Evolutionary conservation across 2,329 filamentous ascomycete species (phyloP).

Genomic region (Penicillium fuscoglaucum): DNA sequence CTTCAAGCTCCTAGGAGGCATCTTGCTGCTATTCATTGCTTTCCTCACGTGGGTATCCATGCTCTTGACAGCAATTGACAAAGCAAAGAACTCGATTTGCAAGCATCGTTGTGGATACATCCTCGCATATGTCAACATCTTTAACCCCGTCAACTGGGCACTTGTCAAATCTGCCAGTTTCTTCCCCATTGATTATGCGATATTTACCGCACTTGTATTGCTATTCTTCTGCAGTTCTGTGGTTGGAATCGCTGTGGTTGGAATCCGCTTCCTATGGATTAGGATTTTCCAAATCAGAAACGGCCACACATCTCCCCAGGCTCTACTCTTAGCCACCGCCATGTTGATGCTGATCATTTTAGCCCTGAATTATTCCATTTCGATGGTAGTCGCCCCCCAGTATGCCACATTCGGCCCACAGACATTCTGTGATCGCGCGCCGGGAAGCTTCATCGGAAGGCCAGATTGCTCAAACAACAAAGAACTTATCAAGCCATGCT

Average conservation of each 20-base stretch:
- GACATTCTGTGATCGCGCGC: constrained; percentile 80
- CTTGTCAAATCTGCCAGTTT: constrained; percentile 76
- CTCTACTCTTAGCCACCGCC: constrained; percentile 84
- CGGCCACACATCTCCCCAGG: constrained; percentile 86
- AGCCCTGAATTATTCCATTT: constrained; percentile 87
- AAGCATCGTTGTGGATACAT: constrained; percentile 90
- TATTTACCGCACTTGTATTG: constrained; percentile 81
- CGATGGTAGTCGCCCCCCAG: constrained; percentile 92
- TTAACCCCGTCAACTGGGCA: constrained; percentile 92
- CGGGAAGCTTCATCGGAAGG: constrained; percentile 61
- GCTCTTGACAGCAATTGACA: constrained; percentile 94
- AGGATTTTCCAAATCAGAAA: constrained; percentile 87
- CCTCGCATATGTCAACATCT: constrained; percentile 81
- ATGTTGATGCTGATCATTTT: constrained; percentile 86
- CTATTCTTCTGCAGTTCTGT: constrained; percentile 89
- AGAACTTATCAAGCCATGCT: constrained; percentile 76
- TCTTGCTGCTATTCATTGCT: constrained; percentile 72
- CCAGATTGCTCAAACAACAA: constrained; percentile 70
- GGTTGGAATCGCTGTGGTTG: constrained; percentile 78
- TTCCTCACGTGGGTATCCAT: constrained; percentile 84
- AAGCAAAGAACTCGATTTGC: constrained; percentile 92
- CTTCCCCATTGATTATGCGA: constrained; percentile 88
- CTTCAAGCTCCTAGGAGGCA: constrained; percentile 80
- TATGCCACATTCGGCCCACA: constrained; percentile 94
- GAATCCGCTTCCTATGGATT: constrained; percentile 96